Evolutionary conservation across 2,329 filamentous ascomycete genomes (phyloP).

Genomic region (Myriangium duriaei): DNA sequence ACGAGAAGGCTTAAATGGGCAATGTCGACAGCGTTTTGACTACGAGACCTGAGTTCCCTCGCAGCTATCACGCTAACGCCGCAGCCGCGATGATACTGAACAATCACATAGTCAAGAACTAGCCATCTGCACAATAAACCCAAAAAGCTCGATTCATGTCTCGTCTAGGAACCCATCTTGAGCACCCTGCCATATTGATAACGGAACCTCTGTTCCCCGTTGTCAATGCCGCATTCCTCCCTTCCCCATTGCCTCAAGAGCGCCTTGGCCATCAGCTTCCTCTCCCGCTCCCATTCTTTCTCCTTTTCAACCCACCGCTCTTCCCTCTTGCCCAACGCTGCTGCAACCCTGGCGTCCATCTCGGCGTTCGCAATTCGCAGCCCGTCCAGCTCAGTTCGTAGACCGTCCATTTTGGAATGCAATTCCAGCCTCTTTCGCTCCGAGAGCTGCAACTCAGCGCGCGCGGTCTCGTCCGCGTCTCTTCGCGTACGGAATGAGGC

Average conservation of each 20-base stretch:
- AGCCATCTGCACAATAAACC: too few species aligned
- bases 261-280: conserved; percentile 29
- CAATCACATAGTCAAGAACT: not conserved
- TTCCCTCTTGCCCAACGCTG: conserved; percentile 5
- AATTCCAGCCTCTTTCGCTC: conserved; percentile 7
- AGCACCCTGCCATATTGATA: conserved; percentile 19
- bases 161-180: conserved; percentile 2
- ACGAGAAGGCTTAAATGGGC: conserved; percentile 56
- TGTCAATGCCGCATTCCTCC: conserved; percentile 22
- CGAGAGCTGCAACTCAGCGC: conserved; percentile 11
- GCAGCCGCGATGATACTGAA: not conserved
- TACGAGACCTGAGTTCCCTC: too few species aligned
- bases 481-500: conserved; percentile 9
- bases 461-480: conserved; percentile 14
- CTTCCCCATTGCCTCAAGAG: conserved; percentile 77
- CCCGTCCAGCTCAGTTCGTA: conserved; percentile 13
- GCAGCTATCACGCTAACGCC: too few species aligned
- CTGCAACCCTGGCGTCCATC: conserved; percentile 10
- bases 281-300: conserved; percentile 18
- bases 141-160: not conserved
- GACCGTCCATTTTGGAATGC: conserved; percentile 1
- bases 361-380: conserved; percentile 15
- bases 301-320: conserved; percentile 2
- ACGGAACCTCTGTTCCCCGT: conserved; percentile 19
- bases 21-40: too few species aligned